A percentile compares a stretch with the other conserved stretches of the same genome.
Conservation (phyloP, 1,284 basidiomycete genomes). For the Pholiota adiposa region DNA sequence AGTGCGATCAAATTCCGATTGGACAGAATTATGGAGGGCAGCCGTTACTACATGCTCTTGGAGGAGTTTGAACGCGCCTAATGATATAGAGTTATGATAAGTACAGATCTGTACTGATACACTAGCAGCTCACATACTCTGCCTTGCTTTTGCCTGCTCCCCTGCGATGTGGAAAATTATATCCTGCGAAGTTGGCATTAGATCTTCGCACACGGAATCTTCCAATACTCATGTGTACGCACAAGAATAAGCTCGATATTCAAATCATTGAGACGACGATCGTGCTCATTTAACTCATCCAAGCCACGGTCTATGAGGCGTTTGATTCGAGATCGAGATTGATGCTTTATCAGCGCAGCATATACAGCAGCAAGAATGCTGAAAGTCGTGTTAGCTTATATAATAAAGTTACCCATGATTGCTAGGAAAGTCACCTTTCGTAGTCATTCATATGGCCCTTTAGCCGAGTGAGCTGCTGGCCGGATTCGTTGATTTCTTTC, state of each 20-base stretch:
- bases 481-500: not conserved
- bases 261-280: not conserved
- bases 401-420: not conserved
- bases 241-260: not conserved
- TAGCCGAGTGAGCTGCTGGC: not conserved
- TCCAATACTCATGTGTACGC: not conserved
- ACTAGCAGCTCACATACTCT: too few relatives aligned
- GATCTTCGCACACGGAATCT: not conserved
- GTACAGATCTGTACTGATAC: too few relatives aligned
- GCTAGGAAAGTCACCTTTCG: not conserved
- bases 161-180: not conserved
- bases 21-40: slow-evolving; percentile 15
- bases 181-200: not conserved
- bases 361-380: not conserved
- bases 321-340: not conserved
- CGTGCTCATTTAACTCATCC: not conserved
- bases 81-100: too few relatives aligned
- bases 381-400: not conserved
- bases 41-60: not conserved
- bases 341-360: not conserved
- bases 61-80: not conserved
- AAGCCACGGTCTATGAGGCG: not conserved
- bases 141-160: not conserved
- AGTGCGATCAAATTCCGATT: too few relatives aligned
- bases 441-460: not conserved